phyloP scores from a whole-genome alignment of 495 filamentous ascomycete genomes.

The Aspergillus avenaceus region DNA sequence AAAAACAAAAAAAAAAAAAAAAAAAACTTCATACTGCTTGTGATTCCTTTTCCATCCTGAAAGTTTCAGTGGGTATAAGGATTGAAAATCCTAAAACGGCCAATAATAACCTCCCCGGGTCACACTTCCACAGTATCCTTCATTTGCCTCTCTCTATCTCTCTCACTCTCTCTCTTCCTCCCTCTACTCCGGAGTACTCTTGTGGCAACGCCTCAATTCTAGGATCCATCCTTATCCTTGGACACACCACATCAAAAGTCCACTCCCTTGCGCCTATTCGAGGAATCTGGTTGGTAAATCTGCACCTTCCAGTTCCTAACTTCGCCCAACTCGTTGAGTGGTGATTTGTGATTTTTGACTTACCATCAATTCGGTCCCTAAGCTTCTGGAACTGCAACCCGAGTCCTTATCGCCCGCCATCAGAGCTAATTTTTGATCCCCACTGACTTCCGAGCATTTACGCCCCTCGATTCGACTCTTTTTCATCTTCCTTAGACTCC shows the following conservation, averaged over 20 bases:
- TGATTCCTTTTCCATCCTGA: no score
- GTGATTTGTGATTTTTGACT: background rate
- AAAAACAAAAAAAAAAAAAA: no score
- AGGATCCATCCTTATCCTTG: background rate
- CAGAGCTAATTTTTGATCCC: slow-evolving; percentile 5
- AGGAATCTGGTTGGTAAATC: background rate
- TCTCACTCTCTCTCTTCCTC: no score
- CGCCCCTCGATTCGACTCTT: slow-evolving; percentile 5
- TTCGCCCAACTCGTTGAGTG: background rate
- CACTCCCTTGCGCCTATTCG: background rate
- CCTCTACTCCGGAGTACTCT: no score
- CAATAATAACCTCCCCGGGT: background rate
- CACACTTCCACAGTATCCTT: background rate
- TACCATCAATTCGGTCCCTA: background rate
- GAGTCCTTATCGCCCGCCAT: slow-evolving; percentile 8
- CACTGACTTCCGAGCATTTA: slow-evolving; percentile 4
- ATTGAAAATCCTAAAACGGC: no score
- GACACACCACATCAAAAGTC: background rate
- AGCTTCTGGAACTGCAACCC: slow-evolving; percentile 1
- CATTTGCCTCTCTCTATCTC: no score
- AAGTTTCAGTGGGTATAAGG: no score
- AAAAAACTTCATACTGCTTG: no score
- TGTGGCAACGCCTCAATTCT: background rate
- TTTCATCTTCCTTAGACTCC: slow-evolving; percentile 2
- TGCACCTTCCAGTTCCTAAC: background rate